phyloP scores from a whole-genome alignment of 306 rosid species.

The Hippophae tibetana region DNA sequence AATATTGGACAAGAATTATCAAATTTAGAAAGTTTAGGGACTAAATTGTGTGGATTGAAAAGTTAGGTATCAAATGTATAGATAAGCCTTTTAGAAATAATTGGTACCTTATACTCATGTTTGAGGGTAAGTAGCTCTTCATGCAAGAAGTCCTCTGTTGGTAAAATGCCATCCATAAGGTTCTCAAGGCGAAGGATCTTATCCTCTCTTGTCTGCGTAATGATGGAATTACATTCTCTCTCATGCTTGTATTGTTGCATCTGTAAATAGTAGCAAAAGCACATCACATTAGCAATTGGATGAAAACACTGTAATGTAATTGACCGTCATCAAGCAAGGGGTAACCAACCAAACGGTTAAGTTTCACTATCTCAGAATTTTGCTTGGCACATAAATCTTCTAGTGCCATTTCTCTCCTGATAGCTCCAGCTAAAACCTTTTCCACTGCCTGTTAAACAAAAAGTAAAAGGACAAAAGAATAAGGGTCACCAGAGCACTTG shows the following conservation, averaged over 20 bases:
- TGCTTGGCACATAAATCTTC: conserved; percentile 84
- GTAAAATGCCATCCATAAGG: conserved; percentile 90
- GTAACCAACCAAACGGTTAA: conserved; percentile 77
- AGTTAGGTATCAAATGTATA: too few relatives aligned
- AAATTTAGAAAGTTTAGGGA: too few relatives aligned
- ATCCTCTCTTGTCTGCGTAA: conserved; percentile 89
- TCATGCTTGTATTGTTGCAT: conserved; percentile 88
- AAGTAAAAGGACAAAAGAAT: conserved; percentile 2
- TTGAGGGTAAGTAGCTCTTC: conserved; percentile 63
- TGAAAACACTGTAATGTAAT: conserved; percentile 11
- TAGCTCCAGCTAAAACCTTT: conserved; percentile 91
- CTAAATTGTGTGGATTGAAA: too few relatives aligned
- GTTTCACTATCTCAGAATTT: conserved; percentile 68
- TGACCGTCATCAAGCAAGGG: conserved; percentile 10
- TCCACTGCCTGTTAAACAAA: conserved; percentile 52
- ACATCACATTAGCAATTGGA: conserved; percentile 22
- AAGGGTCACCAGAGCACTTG: background rate
- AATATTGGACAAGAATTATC: too few relatives aligned
- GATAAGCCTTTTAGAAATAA: background rate
- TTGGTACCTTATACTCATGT: conserved; percentile 68
- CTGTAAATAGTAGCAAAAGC: conserved; percentile 38
- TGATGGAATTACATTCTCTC: conserved; percentile 77
- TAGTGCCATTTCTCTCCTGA: conserved; percentile 97
- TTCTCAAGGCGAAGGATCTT: conserved; percentile 86
- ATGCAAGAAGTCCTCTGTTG: conserved; percentile 78